Conservation (phyloP, 441 rosid genomes). For the Syzygium syzygioides region DNA sequence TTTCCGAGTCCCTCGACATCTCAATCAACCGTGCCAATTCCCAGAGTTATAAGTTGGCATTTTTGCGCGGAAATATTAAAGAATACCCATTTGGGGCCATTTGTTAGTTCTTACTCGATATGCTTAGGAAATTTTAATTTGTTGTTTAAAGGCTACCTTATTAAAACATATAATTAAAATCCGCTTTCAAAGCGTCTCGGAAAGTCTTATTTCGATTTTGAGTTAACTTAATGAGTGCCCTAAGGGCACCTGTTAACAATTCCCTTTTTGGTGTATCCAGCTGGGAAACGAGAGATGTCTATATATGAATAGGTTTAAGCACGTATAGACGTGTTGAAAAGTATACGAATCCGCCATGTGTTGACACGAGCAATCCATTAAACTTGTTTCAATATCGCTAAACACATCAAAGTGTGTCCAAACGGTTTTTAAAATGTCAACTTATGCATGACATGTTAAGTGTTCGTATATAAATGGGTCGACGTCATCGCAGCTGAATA, state of each 20-base stretch:
- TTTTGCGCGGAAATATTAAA: not conserved
- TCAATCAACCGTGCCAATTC: accelerated
- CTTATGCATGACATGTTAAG: not conserved
- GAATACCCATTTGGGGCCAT: not conserved
- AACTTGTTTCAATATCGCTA: not conserved
- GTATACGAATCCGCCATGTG: not conserved
- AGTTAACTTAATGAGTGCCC: not conserved
- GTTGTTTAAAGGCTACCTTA: not conserved
- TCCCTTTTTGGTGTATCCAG: accelerated
- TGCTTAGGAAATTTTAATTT: not conserved
- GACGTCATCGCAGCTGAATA: not conserved
- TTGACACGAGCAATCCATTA: not conserved
- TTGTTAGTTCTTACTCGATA: not conserved
- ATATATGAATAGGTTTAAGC: not conserved
- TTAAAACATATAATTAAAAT: not conserved
- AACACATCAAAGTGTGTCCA: not conserved
- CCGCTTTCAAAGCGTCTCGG: not conserved
- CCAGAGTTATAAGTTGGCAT: accelerated
- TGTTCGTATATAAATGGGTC: accelerated
- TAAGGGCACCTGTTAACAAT: not conserved
- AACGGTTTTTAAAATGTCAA: not conserved
- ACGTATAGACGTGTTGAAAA: not conserved
- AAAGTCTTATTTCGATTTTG: not conserved
- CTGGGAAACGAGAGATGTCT: accelerated
- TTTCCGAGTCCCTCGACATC: not conserved